A percentile compares a stretch with the other conserved stretches of the same genome.
phyloP scores from a whole-genome alignment of 148 eudicot species.

The Fagopyrum homotropicum region DNA sequence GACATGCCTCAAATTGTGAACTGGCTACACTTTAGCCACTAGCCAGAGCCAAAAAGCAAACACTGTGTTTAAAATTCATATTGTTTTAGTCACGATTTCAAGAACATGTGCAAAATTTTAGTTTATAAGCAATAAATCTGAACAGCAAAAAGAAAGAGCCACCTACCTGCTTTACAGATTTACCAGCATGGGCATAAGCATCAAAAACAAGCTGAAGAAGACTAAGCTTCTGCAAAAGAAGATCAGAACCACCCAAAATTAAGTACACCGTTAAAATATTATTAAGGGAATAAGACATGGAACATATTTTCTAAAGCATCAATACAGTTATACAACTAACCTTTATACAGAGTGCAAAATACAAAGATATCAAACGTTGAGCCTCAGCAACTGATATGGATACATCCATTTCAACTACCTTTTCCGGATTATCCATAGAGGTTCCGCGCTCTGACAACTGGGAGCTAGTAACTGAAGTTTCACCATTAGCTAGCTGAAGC shows the following conservation, averaged over 20 bases:
- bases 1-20: background rate
- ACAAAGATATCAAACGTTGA: constrained; percentile 70
- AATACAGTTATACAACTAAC: constrained; percentile 25
- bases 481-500: constrained; percentile 54
- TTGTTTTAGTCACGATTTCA: background rate
- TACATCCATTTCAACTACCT: constrained; percentile 34
- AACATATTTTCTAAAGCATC: background rate
- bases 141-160: background rate
- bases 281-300: background rate
- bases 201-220: constrained; percentile 84
- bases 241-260: background rate
- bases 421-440: constrained; percentile 37
- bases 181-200: constrained; percentile 59
- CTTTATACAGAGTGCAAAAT: constrained; percentile 93
- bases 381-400: constrained; percentile 60
- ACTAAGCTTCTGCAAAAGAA: constrained; percentile 59
- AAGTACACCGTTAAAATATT: background rate
- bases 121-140: background rate
- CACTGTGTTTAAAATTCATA: background rate
- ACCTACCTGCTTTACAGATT: constrained; percentile 82
- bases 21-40: background rate
- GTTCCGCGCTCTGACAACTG: constrained; percentile 49
- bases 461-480: constrained; percentile 69
- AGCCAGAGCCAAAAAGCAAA: background rate
- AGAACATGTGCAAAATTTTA: background rate